phyloP scores from a whole-genome alignment of 2,329 filamentous ascomycete species.

The Cercospora sp. region DNA sequence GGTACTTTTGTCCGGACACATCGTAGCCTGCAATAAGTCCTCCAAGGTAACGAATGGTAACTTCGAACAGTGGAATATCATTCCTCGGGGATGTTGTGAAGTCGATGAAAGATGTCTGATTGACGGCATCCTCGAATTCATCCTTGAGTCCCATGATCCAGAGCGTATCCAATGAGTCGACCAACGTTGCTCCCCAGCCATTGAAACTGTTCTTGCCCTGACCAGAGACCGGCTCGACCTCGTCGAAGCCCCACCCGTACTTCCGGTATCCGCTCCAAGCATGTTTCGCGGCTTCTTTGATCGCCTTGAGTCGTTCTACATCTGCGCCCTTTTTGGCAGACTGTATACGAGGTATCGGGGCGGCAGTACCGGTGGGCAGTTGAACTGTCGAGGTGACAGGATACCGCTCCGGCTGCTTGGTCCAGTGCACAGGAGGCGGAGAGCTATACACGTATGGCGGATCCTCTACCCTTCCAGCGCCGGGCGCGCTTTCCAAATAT shows the following conservation, averaged over 20 bases:
- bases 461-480: conserved; percentile 1
- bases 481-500: conserved; percentile 4
- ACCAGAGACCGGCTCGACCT: conserved; percentile 72
- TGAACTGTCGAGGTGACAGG: conserved; percentile 74
- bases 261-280: conserved; percentile 81
- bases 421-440: conserved; percentile 60
- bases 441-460: conserved; percentile 13
- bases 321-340: conserved; percentile 63
- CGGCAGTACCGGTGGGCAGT: conserved; percentile 71
- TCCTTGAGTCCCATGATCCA: conserved; percentile 81
- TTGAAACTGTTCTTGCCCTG: conserved; percentile 77
- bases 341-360: conserved; percentile 74
- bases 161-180: conserved; percentile 78
- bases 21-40: conserved; percentile 86
- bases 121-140: conserved; percentile 77
- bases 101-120: conserved; percentile 71
- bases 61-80: conserved; percentile 89
- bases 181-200: conserved; percentile 84
- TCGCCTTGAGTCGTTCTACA: conserved; percentile 61
- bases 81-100: conserved; percentile 69
- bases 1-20: conserved; percentile 68
- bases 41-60: conserved; percentile 86
- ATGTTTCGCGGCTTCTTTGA: conserved; percentile 73
- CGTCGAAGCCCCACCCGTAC: conserved; percentile 82
- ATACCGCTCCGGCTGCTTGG: conserved; percentile 65